Evolutionary conservation across 345 rosid genomes (phyloP).

Genomic region (Firmiana major): DNA sequence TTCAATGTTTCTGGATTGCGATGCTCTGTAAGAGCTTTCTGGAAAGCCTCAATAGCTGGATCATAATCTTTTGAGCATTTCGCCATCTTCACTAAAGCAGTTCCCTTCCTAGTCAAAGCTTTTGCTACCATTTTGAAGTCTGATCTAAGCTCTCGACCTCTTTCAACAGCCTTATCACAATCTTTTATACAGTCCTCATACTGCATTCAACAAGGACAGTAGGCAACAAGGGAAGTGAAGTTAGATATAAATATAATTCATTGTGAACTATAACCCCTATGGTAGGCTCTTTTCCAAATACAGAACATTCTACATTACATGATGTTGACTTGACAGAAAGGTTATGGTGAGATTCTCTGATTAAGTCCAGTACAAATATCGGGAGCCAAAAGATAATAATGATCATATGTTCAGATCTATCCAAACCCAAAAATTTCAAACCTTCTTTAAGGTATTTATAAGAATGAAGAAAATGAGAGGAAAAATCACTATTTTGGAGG

Average conservation of each 20-base stretch:
- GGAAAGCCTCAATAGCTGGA: slow-evolving; percentile 90
- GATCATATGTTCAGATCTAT: background rate
- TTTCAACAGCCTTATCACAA: slow-evolving; percentile 95
- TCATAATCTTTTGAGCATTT: slow-evolving; percentile 81
- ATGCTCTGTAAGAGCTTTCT: slow-evolving; percentile 99
- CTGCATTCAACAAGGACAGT: slow-evolving; percentile 29
- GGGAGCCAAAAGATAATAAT: background rate
- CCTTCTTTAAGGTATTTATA: background rate
- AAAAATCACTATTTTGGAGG: background rate
- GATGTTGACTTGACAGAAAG: background rate
- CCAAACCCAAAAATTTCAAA: background rate
- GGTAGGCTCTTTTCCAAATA: background rate
- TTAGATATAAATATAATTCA: background rate
- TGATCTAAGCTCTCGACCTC: slow-evolving; percentile 90
- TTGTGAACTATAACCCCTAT: background rate
- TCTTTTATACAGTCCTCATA: slow-evolving; percentile 85
- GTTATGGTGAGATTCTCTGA: background rate
- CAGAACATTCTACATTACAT: background rate
- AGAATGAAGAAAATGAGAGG: background rate
- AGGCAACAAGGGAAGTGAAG: background rate
- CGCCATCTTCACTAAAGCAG: slow-evolving; percentile 77
- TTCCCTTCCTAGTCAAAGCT: slow-evolving; percentile 97
- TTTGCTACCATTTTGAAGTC: slow-evolving; percentile 95
- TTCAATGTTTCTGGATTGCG: slow-evolving; percentile 96
- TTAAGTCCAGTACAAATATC: background rate